phyloP scores from a whole-genome alignment of 192 early-diverging fungal species.

The Coemansia sp. region DNA sequence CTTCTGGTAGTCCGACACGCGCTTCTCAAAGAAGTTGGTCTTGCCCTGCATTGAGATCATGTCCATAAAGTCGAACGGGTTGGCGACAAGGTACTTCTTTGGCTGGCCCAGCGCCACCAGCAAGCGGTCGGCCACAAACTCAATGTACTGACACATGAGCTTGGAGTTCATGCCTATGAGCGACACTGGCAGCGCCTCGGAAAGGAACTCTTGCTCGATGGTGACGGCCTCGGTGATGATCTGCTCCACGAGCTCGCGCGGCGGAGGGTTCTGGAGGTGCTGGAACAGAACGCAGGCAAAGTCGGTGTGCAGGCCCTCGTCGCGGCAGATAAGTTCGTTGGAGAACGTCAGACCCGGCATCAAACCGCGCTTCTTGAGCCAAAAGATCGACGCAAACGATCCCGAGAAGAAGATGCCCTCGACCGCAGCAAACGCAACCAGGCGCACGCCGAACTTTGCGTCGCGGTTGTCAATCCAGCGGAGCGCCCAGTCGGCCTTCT shows the following conservation, averaged over 20 bases:
- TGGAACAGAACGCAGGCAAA: constrained; percentile 94
- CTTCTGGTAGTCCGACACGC: constrained; percentile 93
- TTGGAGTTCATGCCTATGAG: constrained; percentile 96
- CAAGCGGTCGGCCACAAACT: constrained; percentile 96
- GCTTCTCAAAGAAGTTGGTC: constrained; percentile 99
- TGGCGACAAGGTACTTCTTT: constrained; percentile 80
- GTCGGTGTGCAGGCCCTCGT: constrained; percentile 96
- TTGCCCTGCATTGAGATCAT: constrained; percentile 97
- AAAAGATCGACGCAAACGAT: constrained; percentile 97
- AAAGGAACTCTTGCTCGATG: constrained; percentile 95
- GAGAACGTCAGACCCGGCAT: constrained; percentile 98
- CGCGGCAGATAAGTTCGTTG: constrained; percentile 95
- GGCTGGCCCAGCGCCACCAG: constrained; percentile 80
- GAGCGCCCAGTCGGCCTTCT: constrained; percentile 97
- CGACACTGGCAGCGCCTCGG: constrained; percentile 84
- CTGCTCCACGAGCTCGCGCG: constrained; percentile 55
- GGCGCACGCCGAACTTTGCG: constrained; percentile 83
- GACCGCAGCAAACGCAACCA: constrained; percentile 95
- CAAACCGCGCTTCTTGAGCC: constrained; percentile 98
- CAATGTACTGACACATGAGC: constrained; percentile 95
- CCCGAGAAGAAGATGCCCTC: constrained; percentile 99
- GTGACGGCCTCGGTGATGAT: constrained; percentile 85
- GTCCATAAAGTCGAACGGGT: constrained; percentile 99
- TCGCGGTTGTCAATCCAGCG: constrained; percentile 81
- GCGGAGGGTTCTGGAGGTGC: constrained; percentile 71